Percentiles rank a stretch among this genome's conserved stretches.
Evolutionary conservation across 805 yeast genomes (phyloP).

Genomic region (Lipomyces yamadae): DNA sequence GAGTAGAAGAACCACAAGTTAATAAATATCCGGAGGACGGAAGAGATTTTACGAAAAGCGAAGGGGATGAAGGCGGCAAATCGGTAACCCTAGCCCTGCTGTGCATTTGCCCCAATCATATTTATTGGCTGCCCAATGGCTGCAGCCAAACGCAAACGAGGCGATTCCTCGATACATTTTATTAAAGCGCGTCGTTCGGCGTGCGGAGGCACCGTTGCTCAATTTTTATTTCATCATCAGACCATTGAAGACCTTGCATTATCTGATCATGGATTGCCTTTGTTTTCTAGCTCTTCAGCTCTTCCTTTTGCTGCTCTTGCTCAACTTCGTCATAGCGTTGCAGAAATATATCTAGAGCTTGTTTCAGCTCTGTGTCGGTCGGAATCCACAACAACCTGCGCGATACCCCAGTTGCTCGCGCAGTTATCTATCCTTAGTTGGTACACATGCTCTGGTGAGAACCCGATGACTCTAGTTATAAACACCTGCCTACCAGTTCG

Average conservation of each 20-base stretch:
- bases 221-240: background rate
- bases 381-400: background rate
- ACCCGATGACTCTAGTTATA: background rate
- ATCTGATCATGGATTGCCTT: background rate
- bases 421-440: conserved; percentile 4
- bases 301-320: background rate
- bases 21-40: too few species aligned
- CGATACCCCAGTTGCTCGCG: conserved; percentile 5
- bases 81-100: too few species aligned
- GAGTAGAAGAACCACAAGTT: too few species aligned
- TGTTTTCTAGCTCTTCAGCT: background rate
- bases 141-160: background rate
- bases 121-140: background rate
- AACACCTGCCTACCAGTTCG: background rate
- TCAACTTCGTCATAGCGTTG: background rate
- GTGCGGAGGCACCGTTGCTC: background rate
- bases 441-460: conserved; percentile 1
- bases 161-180: background rate
- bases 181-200: background rate
- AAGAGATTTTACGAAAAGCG: too few species aligned
- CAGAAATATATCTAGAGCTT: conserved; percentile 7
- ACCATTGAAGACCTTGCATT: background rate
- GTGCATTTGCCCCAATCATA: too few species aligned
- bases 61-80: too few species aligned
- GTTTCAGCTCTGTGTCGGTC: background rate